Percentiles rank a stretch among this genome's conserved stretches.
phyloP scores from a whole-genome alignment of 345 rosid species.

The Eucalyptus curtisii region DNA sequence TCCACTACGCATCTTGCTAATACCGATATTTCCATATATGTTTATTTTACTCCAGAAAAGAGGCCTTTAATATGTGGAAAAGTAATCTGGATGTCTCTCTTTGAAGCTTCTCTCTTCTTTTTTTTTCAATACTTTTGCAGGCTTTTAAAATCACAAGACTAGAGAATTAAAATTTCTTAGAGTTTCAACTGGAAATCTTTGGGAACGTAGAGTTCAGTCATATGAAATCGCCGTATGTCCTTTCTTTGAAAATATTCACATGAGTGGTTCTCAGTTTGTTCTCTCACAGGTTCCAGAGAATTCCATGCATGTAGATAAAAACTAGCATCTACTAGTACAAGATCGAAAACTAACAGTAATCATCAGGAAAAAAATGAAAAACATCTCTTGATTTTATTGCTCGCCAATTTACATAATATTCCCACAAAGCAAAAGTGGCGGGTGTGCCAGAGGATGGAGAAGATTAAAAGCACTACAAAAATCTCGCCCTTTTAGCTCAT shows the following conservation, averaged over 20 bases:
- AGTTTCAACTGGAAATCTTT: not conserved
- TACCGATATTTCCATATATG: not conserved
- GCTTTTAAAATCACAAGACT: not conserved
- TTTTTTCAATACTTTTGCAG: not conserved
- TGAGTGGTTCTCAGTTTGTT: not conserved
- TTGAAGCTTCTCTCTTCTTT: not conserved
- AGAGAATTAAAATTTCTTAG: not conserved
- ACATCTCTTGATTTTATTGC: not conserved
- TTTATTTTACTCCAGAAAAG: not conserved
- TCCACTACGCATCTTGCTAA: not conserved
- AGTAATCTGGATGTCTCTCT: not conserved
- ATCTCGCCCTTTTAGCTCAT: not conserved
- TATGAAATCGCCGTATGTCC: not conserved
- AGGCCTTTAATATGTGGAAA: not conserved
- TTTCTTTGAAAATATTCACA: not conserved
- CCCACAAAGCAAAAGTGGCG: not conserved
- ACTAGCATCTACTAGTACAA: not conserved
- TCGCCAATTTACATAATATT: not conserved
- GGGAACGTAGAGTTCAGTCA: not conserved
- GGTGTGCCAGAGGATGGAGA: not conserved
- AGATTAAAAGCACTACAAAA: not conserved
- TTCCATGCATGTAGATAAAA: not conserved
- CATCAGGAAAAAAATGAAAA: not conserved
- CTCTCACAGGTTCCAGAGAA: not conserved
- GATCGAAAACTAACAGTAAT: not conserved